phyloP scores from a whole-genome alignment of 345 rosid genomes.

The Gossypium herbaceum region DNA sequence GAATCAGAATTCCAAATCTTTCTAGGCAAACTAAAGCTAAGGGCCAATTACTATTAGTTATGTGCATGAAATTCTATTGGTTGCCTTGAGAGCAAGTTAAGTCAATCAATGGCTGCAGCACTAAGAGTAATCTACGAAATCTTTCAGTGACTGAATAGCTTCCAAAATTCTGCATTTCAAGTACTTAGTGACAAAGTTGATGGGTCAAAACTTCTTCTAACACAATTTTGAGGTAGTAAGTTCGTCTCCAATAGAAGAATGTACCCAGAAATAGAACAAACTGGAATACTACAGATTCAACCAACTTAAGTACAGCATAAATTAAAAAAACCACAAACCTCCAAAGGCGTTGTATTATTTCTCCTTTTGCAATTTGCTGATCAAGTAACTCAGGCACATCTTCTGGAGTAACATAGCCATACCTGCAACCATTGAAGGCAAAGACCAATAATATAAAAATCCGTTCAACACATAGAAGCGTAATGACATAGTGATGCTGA shows the following conservation, averaged over 20 bases:
- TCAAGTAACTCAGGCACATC: conserved; percentile 86
- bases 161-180: neutral
- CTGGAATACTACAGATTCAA: neutral
- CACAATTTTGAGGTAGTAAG: neutral
- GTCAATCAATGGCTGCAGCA: neutral
- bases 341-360: conserved; percentile 64
- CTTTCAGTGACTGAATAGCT: neutral
- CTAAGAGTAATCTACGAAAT: neutral
- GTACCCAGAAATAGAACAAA: neutral
- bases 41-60: neutral
- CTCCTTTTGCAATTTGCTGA: conserved; percentile 81
- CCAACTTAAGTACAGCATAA: neutral
- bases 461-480: neutral
- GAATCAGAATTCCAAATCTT: neutral
- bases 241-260: neutral
- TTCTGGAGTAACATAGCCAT: conserved; percentile 89
- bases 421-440: conserved; percentile 43
- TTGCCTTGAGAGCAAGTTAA: neutral
- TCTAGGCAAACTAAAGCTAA: neutral
- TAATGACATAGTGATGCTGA: neutral
- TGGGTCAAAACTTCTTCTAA: neutral
- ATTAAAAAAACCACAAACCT: conserved; percentile 44
- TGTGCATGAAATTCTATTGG: neutral
- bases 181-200: neutral
- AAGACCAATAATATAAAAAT: conserved; percentile 7